These are phyloP conservation scores for Salix purpurea DNA, from an alignment of 345 rosid species.

Conservation along the genomic window DNA sequence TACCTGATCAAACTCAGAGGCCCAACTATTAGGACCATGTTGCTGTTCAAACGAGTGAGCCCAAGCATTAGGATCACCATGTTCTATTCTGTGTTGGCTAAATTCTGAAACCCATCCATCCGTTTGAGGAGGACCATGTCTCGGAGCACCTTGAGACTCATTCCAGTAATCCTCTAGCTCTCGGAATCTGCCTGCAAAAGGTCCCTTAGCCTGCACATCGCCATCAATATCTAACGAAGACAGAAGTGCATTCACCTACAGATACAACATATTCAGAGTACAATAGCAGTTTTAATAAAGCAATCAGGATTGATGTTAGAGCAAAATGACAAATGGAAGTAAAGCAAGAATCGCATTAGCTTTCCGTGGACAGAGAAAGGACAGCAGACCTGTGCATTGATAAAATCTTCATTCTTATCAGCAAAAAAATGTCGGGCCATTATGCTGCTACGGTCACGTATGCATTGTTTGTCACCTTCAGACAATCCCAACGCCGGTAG, in stretches of 20 bases:
- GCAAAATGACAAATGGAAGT: background rate
- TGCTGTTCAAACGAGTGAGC: conserved; percentile 83
- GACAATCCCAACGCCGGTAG: conserved; percentile 85
- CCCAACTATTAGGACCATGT: conserved; percentile 93
- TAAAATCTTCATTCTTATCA: conserved; percentile 84
- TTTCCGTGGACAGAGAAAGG: conserved; percentile 4
- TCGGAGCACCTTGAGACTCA: conserved; percentile 77
- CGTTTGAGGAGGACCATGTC: conserved; percentile 54
- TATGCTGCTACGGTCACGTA: conserved; percentile 97
- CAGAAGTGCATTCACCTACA: conserved; percentile 81
- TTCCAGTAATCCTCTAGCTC: conserved; percentile 97
- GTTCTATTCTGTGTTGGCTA: conserved; percentile 49
- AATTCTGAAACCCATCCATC: conserved; percentile 84
- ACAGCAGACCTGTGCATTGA: conserved; percentile 70
- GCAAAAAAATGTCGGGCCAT: conserved; percentile 96
- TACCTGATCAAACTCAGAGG: conserved; percentile 94
- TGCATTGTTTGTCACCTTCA: conserved; percentile 86
- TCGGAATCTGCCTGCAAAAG: conserved; percentile 64
- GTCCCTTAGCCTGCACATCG: conserved; percentile 62
- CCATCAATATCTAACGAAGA: conserved; percentile 87
- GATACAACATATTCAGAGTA: conserved; percentile 4
- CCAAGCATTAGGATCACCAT: conserved; percentile 72
- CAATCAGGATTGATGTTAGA: background rate
- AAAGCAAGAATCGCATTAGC: conserved; percentile 4
- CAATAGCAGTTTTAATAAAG: background rate